Evolutionary conservation across 1,139 yeast genomes (phyloP).

Genomic region (Yamadazyma sp.): DNA sequence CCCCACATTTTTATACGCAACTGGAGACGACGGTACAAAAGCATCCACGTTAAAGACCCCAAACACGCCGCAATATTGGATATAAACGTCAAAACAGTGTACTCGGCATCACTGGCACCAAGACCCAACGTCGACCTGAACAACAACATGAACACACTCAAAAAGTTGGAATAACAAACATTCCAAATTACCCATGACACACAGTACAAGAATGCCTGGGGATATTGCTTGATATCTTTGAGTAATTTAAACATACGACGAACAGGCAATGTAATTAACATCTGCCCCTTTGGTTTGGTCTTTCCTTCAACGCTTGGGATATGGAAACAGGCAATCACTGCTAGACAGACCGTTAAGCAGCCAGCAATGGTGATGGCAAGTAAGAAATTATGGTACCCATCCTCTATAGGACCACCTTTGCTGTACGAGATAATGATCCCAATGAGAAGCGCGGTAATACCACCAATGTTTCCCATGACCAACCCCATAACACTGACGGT

Average conservation of each 20-base stretch:
- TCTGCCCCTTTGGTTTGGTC: constrained; percentile 24
- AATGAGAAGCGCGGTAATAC: constrained; percentile 37
- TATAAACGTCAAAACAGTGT: constrained; percentile 41
- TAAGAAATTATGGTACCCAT: constrained; percentile 37
- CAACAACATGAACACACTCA: constrained; percentile 37
- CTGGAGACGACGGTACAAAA: constrained; percentile 25
- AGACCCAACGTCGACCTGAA: constrained; percentile 44
- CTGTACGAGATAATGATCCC: constrained; percentile 41
- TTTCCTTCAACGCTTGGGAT: constrained; percentile 36
- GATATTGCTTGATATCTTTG: constrained; percentile 29
- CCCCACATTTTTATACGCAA: constrained; percentile 37
- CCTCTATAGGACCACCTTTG: constrained; percentile 25
- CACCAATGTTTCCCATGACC: constrained; percentile 40
- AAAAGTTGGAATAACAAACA: constrained; percentile 35
- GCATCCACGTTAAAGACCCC: constrained; percentile 44
- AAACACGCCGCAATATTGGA: constrained; percentile 34
- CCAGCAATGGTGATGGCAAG: constrained; percentile 46
- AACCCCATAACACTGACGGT: constrained; percentile 42
- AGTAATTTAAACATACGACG: constrained; percentile 27
- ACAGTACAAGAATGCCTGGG: constrained; percentile 40
- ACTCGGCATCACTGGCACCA: constrained; percentile 41
- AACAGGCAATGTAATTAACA: constrained; percentile 24
- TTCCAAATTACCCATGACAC: constrained; percentile 49
- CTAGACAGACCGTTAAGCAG: constrained; percentile 30
- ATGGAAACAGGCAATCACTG: constrained; percentile 25